A percentile compares a stretch with the other conserved stretches of the same genome.
phyloP scores from a whole-genome alignment of 1,284 basidiomycete genomes.

The Mrakiaceae sp. region DNA sequence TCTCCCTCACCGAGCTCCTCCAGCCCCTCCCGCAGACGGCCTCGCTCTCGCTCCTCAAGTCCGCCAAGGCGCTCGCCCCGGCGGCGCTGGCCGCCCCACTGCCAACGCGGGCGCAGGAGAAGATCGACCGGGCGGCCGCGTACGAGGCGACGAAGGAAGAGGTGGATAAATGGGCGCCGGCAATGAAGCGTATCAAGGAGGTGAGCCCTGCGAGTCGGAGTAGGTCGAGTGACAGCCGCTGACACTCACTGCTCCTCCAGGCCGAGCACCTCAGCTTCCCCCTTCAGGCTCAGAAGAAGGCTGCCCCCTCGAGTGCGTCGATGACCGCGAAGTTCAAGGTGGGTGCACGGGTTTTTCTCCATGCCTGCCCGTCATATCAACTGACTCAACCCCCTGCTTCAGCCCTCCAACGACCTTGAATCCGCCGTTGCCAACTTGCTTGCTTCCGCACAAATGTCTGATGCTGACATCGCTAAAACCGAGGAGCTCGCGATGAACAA shows the following conservation, averaged over 20 bases:
- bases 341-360: constrained; percentile 16
- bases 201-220: constrained; percentile 30
- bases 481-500: constrained; percentile 74
- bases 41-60: constrained; percentile 56
- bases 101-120: constrained; percentile 74
- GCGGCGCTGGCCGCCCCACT: constrained; percentile 73
- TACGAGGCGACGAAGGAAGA: constrained; percentile 88
- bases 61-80: constrained; percentile 49
- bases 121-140: constrained; percentile 82
- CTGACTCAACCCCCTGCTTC: neutral
- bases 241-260: constrained; percentile 33
- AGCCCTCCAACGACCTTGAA: constrained; percentile 69
- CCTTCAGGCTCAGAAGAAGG: constrained; percentile 54
- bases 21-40: constrained; percentile 42
- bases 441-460: constrained; percentile 63
- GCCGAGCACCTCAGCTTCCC: constrained; percentile 89
- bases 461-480: constrained; percentile 55
- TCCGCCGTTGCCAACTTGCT: constrained; percentile 64
- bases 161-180: constrained; percentile 84
- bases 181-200: constrained; percentile 79
- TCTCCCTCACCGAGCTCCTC: constrained; percentile 29
- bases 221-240: too few relatives aligned
- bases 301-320: constrained; percentile 59
- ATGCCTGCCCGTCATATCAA: neutral
- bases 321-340: constrained; percentile 73